These are phyloP conservation scores for Saccharum officinarum DNA, from an alignment of 176 grass and related monocot species.

Conservation along the genomic window DNA sequence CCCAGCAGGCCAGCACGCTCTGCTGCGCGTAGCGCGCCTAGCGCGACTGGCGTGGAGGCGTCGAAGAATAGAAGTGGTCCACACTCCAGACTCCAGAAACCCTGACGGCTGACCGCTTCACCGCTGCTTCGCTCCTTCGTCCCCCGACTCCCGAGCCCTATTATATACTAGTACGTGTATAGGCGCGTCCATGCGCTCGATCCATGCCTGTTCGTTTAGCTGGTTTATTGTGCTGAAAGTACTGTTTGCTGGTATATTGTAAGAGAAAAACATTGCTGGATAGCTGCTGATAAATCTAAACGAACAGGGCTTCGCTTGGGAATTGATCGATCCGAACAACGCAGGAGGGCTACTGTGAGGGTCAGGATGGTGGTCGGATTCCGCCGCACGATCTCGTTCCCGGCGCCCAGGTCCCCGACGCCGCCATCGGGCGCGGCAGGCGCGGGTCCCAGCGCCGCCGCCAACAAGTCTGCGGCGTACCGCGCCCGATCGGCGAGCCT, in stretches of 20 bases:
- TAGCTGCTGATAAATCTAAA: no score
- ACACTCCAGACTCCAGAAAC: background rate
- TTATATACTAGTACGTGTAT: conserved; percentile 5
- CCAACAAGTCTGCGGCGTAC: conserved; percentile 45
- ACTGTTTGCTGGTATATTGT: no score
- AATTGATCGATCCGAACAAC: background rate
- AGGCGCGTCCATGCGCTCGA: background rate
- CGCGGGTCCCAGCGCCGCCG: background rate
- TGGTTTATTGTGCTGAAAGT: no score
- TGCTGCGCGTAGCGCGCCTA: background rate
- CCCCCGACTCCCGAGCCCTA: background rate
- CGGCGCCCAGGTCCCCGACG: conserved; percentile 31
- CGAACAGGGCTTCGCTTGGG: no score
- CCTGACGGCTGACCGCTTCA: background rate
- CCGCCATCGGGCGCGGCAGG: background rate
- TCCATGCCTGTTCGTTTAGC: no score
- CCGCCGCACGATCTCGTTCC: conserved; percentile 74
- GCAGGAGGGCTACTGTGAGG: background rate
- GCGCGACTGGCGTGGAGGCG: conserved; percentile 7
- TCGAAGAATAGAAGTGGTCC: background rate
- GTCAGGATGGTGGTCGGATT: conserved; percentile 41
- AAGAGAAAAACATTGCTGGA: no score
- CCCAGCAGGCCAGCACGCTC: background rate
- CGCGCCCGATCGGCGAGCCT: conserved; percentile 64
- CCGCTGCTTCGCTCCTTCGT: no score